Conservation (phyloP, 345 rosid genomes). For the Eucalyptus pauciflora region DNA sequence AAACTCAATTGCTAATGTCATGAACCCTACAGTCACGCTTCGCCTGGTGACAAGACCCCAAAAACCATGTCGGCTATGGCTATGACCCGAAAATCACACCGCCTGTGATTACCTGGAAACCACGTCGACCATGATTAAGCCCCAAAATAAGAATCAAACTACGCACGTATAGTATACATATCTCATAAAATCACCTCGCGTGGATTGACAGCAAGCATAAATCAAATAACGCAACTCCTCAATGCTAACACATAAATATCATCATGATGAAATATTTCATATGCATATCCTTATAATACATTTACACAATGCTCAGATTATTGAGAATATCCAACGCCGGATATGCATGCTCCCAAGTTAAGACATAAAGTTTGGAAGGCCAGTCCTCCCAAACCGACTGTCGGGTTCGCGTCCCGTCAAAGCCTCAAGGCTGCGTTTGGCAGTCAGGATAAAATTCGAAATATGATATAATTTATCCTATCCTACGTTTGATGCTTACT, state of each 20-base stretch:
- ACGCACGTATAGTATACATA: fast-evolving
- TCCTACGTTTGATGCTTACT: too few relatives aligned
- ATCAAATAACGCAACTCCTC: background rate
- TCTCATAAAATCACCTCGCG: background rate
- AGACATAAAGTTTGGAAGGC: background rate
- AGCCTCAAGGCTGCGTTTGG: background rate
- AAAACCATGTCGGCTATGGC: too few relatives aligned
- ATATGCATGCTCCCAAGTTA: background rate
- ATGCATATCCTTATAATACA: too few relatives aligned
- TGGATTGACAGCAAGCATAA: background rate
- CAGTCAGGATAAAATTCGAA: too few relatives aligned
- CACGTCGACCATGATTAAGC: background rate
- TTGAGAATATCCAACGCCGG: background rate
- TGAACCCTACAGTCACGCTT: background rate
- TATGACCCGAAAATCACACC: too few relatives aligned
- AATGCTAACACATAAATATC: background rate
- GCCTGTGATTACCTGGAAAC: too few relatives aligned
- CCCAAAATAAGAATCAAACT: background rate
- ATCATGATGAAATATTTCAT: background rate
- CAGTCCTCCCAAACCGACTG: background rate
- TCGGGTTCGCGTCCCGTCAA: background rate
- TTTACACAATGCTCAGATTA: too few relatives aligned
- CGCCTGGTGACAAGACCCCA: background rate
- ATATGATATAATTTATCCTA: too few relatives aligned
- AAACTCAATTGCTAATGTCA: background rate